Conservation (phyloP, 768 basidiomycete genomes). For the Pseudohyphozyma bogoriensis region DNA sequence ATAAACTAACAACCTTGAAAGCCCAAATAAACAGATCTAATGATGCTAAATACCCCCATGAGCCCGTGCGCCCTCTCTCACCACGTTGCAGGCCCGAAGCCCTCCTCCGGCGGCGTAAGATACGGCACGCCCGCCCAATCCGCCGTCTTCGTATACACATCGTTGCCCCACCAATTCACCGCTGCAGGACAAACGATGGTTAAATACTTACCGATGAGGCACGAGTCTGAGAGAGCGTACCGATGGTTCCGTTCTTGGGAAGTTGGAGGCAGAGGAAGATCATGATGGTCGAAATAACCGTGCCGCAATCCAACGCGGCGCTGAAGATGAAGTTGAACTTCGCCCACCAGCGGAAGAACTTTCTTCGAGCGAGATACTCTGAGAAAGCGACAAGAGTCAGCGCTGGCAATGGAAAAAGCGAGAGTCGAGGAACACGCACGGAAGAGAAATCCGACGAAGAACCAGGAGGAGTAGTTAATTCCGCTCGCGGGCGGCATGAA, state of each 20-base stretch:
- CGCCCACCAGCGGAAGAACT: slow-evolving; percentile 46
- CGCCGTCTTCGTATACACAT: slow-evolving; percentile 25
- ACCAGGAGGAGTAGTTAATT: slow-evolving; percentile 91
- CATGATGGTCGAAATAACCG: slow-evolving; percentile 38
- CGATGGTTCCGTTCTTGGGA: slow-evolving; percentile 38
- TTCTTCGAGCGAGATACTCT: slow-evolving; percentile 14
- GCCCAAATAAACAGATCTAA: too few relatives aligned
- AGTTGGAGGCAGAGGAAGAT: slow-evolving; percentile 40
- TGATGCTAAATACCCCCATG: too few relatives aligned
- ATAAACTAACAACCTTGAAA: too few relatives aligned
- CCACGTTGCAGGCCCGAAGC: background rate
- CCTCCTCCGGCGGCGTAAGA: background rate
- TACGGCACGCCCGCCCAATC: slow-evolving; percentile 20
- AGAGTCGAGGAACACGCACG: slow-evolving; percentile 34
- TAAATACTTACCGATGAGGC: background rate
- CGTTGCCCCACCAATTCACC: slow-evolving; percentile 31
- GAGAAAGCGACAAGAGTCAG: background rate
- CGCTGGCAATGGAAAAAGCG: background rate
- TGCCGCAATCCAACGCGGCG: slow-evolving; percentile 44
- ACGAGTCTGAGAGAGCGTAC: slow-evolving; percentile 7
- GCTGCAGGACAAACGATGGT: background rate
- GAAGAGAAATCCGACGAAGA: slow-evolving; percentile 78
- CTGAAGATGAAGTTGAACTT: slow-evolving; percentile 45
- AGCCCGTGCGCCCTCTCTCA: too few relatives aligned
- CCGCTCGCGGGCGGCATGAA: slow-evolving; percentile 82